These are phyloP conservation scores for Rhodocollybia butyracea DNA, from an alignment of 768 basidiomycete genomes.

Conservation along the genomic window DNA sequence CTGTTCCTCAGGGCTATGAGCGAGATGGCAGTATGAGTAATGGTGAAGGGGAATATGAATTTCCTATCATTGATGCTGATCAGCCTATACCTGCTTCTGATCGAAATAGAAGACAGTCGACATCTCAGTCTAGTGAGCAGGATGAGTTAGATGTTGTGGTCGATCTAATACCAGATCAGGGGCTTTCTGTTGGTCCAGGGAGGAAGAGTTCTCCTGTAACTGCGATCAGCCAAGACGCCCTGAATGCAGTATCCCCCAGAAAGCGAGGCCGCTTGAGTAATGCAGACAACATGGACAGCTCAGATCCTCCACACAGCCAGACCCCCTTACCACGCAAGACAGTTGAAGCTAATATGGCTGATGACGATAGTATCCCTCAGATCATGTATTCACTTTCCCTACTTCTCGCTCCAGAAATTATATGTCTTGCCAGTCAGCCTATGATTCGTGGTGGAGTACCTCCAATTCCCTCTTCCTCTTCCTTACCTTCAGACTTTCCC, in stretches of 20 bases:
- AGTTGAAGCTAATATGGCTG: neutral
- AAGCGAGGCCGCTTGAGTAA: no score
- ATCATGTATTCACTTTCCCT: neutral
- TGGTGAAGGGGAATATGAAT: neutral
- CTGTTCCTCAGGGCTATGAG: neutral
- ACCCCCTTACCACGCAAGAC: neutral
- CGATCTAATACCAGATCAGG: neutral
- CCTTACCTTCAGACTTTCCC: neutral
- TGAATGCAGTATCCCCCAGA: no score
- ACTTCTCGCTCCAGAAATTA: neutral
- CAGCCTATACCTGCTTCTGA: no score
- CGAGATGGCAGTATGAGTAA: neutral
- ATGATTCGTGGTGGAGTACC: neutral
- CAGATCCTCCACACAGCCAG: neutral
- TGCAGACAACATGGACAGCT: no score
- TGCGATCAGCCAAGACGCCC: neutral
- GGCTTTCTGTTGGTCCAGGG: neutral
- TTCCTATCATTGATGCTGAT: neutral
- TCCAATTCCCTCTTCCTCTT: neutral
- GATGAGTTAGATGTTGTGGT: neutral
- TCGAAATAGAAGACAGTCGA: neutral
- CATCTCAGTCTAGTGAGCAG: neutral
- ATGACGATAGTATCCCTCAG: neutral
- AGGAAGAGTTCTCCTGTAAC: neutral
- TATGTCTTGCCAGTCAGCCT: slow-evolving; percentile 6